phyloP scores from a whole-genome alignment of 768 basidiomycete species.

The Leccinum ochraceum region DNA sequence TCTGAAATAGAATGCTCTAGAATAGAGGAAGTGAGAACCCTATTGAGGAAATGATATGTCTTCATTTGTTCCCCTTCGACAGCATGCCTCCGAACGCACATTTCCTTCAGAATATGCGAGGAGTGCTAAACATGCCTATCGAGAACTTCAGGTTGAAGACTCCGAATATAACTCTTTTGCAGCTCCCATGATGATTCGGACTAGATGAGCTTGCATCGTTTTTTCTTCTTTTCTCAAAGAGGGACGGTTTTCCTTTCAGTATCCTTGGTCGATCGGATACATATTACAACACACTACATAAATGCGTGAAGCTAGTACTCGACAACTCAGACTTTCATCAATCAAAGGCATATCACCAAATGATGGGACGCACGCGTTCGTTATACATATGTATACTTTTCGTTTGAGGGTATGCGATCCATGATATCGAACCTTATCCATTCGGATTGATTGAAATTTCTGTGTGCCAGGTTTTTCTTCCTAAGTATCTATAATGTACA shows the following conservation, averaged over 20 bases:
- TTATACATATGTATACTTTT: too few relatives aligned
- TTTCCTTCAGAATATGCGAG: slow-evolving; percentile 17
- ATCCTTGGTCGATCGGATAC: not conserved
- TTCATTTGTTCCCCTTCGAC: not conserved
- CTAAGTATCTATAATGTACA: too few relatives aligned
- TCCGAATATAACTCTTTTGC: slow-evolving; percentile 51
- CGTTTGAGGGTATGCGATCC: too few relatives aligned
- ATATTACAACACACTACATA: too few relatives aligned
- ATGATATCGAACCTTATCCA: too few relatives aligned
- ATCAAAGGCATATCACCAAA: too few relatives aligned
- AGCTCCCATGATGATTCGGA: slow-evolving; percentile 1
- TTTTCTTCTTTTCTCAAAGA: not conserved
- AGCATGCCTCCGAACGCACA: not conserved
- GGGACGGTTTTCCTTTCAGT: not conserved
- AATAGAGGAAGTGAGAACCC: not conserved
- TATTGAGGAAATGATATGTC: not conserved
- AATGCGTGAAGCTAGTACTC: too few relatives aligned
- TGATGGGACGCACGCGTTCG: too few relatives aligned
- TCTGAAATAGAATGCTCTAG: not conserved
- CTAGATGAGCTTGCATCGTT: not conserved
- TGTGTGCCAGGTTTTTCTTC: too few relatives aligned
- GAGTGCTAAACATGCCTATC: slow-evolving; percentile 49
- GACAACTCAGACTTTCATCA: too few relatives aligned
- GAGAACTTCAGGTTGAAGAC: slow-evolving; percentile 65
- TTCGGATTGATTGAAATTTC: too few relatives aligned